Evolutionary conservation across 1,284 basidiomycete genomes (phyloP).

Genomic region (Meripilus lineatus): DNA sequence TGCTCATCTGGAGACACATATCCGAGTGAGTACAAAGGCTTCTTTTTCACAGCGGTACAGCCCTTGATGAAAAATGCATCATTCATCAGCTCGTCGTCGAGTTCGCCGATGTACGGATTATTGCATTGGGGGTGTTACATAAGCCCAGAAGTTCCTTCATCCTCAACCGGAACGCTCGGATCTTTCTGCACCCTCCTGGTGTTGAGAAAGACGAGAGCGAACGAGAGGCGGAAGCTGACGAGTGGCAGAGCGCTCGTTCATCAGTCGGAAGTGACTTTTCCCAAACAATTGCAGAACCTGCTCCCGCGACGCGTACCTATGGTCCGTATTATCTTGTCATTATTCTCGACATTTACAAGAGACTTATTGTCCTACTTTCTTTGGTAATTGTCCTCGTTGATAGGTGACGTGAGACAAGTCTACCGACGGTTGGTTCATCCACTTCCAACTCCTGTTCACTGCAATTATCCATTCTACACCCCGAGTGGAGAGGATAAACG

Average conservation of each 20-base stretch:
- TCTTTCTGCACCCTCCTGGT: slow-evolving; percentile 65
- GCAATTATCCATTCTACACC: slow-evolving; percentile 69
- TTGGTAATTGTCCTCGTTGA: not conserved
- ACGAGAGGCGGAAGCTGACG: slow-evolving; percentile 10
- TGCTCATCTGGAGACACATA: slow-evolving; percentile 54
- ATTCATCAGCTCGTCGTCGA: slow-evolving; percentile 65
- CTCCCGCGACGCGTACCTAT: too few species aligned
- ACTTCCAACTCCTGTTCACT: slow-evolving; percentile 46
- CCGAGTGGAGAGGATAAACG: slow-evolving; percentile 62
- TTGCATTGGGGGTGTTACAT: slow-evolving; percentile 63
- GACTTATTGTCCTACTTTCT: not conserved
- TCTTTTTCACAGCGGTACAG: not conserved
- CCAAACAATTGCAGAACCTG: not conserved
- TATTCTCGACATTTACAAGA: not conserved
- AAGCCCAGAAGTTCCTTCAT: slow-evolving; percentile 49
- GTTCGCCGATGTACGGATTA: slow-evolving; percentile 66
- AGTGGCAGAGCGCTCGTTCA: slow-evolving; percentile 12
- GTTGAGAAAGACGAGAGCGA: slow-evolving; percentile 31
- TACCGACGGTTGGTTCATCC: slow-evolving; percentile 46
- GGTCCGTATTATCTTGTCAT: not conserved
- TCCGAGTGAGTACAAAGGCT: slow-evolving; percentile 40
- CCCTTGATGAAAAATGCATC: not conserved
- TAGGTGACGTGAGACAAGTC: slow-evolving; percentile 18
- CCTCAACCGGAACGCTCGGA: slow-evolving; percentile 60
- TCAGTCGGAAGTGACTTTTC: slow-evolving; percentile 1